Evolutionary conservation across 2,329 filamentous ascomycete genomes (phyloP).

Genomic region (Diplodia mutila): DNA sequence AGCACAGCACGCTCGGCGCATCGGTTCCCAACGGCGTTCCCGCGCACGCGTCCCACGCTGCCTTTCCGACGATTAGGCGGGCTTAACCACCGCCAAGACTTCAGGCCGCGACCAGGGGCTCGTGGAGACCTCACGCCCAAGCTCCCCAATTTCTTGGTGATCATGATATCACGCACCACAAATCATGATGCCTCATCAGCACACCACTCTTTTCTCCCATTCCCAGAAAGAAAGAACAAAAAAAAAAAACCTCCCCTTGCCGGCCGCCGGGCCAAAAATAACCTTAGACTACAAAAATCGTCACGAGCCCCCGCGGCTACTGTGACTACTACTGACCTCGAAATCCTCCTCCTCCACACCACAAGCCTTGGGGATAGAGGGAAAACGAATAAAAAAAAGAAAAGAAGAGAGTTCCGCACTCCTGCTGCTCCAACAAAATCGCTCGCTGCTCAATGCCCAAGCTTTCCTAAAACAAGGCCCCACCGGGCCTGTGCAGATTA

Average conservation of each 20-base stretch:
- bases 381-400: constrained; percentile 13
- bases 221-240: neutral
- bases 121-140: neutral
- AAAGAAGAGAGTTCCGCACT: neutral
- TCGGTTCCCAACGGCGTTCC: constrained; percentile 2
- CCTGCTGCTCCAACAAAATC: constrained; percentile 14
- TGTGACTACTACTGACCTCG: constrained; percentile 2
- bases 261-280: constrained; percentile 16
- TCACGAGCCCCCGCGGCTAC: neutral
- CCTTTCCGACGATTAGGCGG: constrained; percentile 9
- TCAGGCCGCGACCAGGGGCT: constrained; percentile 11
- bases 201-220: neutral
- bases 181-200: constrained; percentile 3
- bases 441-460: constrained; percentile 16
- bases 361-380: neutral
- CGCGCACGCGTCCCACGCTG: constrained; percentile 3
- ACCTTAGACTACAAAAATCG: constrained; percentile 17
- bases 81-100: constrained; percentile 4
- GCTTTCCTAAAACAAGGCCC: constrained; percentile 22
- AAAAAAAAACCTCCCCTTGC: constrained; percentile 5
- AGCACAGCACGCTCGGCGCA: too few relatives aligned
- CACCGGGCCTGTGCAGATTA: constrained; percentile 5
- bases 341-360: neutral
- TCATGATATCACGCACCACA: constrained; percentile 19
- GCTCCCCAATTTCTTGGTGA: neutral